A percentile compares a stretch with the other conserved stretches of the same genome.
These are phyloP conservation scores for Metschnikowia borealis DNA, from an alignment of 805 yeast species.

Conservation along the genomic window DNA sequence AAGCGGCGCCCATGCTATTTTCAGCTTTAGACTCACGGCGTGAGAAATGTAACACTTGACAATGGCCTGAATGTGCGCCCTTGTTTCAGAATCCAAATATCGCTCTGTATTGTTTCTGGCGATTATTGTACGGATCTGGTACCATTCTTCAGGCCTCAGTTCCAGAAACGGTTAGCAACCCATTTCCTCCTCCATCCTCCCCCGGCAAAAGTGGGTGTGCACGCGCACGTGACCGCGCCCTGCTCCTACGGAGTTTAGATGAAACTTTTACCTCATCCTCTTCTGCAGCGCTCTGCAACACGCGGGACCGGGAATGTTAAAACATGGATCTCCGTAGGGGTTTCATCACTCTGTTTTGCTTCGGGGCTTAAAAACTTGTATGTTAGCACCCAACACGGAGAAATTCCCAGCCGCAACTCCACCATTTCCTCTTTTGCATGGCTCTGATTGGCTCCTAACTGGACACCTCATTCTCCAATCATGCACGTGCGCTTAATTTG, in stretches of 20 bases:
- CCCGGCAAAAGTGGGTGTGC: not conserved
- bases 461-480: not conserved
- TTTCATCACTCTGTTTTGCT: not conserved
- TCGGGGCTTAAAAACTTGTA: not conserved
- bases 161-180: not conserved
- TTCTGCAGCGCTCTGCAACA: not conserved
- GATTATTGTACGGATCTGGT: not conserved
- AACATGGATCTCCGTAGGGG: not conserved
- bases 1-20: not conserved
- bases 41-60: not conserved
- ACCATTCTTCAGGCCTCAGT: not conserved
- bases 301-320: not conserved
- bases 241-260: not conserved
- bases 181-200: not conserved
- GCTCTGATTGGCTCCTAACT: not conserved
- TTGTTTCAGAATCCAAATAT: not conserved
- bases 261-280: not conserved
- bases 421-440: not conserved
- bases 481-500: conserved; percentile 3
- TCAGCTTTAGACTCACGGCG: not conserved
- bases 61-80: not conserved
- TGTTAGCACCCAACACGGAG: not conserved
- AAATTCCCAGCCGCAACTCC: not conserved
- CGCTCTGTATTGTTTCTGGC: not conserved
- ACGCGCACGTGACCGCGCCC: not conserved